Conservation (phyloP, 345 rosid species). For the Clausena lansium region DNA sequence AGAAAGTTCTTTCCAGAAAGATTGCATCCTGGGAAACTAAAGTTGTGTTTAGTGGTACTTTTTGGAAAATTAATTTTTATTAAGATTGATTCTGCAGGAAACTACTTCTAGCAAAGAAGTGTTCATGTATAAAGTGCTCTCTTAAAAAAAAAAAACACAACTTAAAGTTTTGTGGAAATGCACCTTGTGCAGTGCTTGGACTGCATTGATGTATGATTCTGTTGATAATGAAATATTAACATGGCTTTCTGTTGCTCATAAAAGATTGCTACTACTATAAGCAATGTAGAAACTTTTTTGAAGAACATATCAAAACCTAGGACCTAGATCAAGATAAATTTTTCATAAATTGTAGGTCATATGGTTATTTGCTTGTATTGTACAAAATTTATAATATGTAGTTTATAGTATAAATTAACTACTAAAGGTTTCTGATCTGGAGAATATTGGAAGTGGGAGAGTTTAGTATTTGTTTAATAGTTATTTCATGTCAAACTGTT, state of each 20-base stretch:
- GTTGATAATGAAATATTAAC: neutral
- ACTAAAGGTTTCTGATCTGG: neutral
- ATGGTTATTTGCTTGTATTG: neutral
- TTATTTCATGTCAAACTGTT: neutral
- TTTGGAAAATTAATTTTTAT: no score
- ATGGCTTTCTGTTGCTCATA: neutral
- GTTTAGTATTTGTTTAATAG: neutral
- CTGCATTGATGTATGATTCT: neutral
- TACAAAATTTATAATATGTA: neutral
- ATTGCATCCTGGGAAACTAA: neutral
- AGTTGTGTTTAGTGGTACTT: no score
- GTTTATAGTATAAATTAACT: neutral
- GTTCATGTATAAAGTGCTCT: neutral
- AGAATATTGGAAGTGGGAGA: neutral
- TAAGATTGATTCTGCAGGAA: neutral
- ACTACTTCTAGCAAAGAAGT: neutral
- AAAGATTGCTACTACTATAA: neutral
- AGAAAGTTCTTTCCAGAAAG: neutral
- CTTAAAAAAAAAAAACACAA: no score
- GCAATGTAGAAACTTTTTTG: no score
- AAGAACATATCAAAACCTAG: neutral
- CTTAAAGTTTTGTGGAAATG: neutral
- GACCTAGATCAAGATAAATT: neutral
- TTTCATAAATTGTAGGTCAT: no score
- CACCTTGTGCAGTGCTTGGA: neutral